Evolutionary conservation across 139 green algal species (phyloP).

Genomic region (Haematococcus lacustris): DNA sequence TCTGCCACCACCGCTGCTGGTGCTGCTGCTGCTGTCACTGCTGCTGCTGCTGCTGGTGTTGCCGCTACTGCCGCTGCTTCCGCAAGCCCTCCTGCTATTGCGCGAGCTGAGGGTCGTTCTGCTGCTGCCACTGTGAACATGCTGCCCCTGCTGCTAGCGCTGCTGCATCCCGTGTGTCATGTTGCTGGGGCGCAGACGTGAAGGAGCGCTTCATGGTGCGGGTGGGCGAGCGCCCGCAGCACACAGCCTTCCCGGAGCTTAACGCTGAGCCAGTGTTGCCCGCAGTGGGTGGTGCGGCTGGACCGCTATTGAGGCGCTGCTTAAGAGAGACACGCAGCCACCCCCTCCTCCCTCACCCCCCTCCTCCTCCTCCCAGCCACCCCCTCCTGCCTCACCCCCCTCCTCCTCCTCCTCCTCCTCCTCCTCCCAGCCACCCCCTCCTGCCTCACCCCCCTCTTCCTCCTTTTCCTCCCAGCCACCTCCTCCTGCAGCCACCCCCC

Average conservation of each 20-base stretch:
- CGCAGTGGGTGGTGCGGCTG: constrained; percentile 6
- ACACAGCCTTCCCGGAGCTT: constrained; percentile 69
- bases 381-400: no score
- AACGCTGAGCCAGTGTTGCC: constrained; percentile 75
- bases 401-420: no score
- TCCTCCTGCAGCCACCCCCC: no score
- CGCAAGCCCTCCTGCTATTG: not conserved
- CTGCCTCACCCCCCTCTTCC: no score
- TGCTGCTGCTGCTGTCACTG: not conserved
- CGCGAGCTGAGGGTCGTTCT: not conserved
- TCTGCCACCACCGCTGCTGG: no score
- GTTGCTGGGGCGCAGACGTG: constrained; percentile 13
- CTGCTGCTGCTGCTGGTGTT: not conserved
- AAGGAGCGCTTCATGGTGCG: constrained; percentile 93
- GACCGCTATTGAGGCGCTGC: not conserved
- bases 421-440: no score
- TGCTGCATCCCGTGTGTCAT: not conserved
- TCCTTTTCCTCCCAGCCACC: no score
- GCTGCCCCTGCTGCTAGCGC: not conserved
- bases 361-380: no score
- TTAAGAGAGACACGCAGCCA: not conserved
- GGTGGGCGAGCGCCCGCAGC: constrained; percentile 49
- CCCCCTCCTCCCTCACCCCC: no score
- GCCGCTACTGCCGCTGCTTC: not conserved
- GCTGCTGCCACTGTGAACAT: no score